A percentile compares a stretch with the other conserved stretches of the same genome.
These are phyloP conservation scores for Botrytis galanthina DNA, from an alignment of 2,329 filamentous ascomycete genomes.

Conservation along the genomic window DNA sequence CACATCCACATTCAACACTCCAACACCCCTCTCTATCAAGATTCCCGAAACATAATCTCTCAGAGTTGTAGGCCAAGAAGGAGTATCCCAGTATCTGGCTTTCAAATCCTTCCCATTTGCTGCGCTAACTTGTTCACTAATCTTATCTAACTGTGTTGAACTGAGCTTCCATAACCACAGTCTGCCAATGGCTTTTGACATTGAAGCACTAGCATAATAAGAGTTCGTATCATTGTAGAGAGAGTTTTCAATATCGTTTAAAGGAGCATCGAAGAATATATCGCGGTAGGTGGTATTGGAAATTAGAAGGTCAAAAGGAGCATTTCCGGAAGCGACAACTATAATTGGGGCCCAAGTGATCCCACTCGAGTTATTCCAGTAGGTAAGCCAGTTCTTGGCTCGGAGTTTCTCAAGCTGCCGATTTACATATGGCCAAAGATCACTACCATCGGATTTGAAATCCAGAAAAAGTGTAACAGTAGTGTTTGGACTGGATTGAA, in stretches of 20 bases:
- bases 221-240: slow-evolving; percentile 33
- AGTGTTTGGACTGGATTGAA: slow-evolving; percentile 20
- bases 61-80: slow-evolving; percentile 41
- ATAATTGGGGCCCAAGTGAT: slow-evolving; percentile 43
- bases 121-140: slow-evolving; percentile 30
- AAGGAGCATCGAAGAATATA: slow-evolving; percentile 49
- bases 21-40: slow-evolving; percentile 41
- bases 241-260: slow-evolving; percentile 31
- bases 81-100: slow-evolving; percentile 45
- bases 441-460: slow-evolving; percentile 46
- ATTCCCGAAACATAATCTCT: slow-evolving; percentile 43
- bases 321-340: slow-evolving; percentile 49
- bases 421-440: slow-evolving; percentile 42
- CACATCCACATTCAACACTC: slow-evolving; percentile 45
- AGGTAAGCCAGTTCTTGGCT: not conserved
- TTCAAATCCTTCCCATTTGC: slow-evolving; percentile 42
- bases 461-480: slow-evolving; percentile 48
- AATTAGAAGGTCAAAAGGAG: slow-evolving; percentile 40
- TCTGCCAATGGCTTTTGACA: slow-evolving; percentile 21
- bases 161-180: slow-evolving; percentile 18
- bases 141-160: slow-evolving; percentile 26
- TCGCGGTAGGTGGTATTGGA: slow-evolving; percentile 42
- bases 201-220: slow-evolving; percentile 32
- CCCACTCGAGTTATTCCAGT: not conserved
- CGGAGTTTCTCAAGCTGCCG: slow-evolving; percentile 40